Conservation (phyloP, 2,329 filamentous ascomycete species). For the Epichloe bromicola region DNA sequence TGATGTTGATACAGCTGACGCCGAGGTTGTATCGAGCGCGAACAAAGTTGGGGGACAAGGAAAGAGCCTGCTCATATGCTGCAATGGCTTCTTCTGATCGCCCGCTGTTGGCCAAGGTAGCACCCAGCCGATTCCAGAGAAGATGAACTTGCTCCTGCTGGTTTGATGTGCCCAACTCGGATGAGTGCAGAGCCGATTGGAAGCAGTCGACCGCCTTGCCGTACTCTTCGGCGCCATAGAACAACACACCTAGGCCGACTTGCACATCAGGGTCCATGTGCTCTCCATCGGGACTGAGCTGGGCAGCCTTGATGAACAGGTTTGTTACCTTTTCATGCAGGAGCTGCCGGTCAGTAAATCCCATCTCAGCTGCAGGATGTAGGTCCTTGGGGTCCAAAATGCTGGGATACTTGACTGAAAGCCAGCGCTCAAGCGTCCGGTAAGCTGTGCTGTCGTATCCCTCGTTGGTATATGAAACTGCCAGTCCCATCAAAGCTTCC, state of each 20-base stretch:
- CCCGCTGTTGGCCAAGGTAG: slow-evolving; percentile 88
- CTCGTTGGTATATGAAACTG: slow-evolving; percentile 96
- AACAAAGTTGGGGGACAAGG: slow-evolving; percentile 89
- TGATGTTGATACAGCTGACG: slow-evolving; percentile 94
- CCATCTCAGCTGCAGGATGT: slow-evolving; percentile 67
- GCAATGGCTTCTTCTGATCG: slow-evolving; percentile 92
- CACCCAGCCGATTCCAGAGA: slow-evolving; percentile 93
- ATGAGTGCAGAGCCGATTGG: slow-evolving; percentile 74
- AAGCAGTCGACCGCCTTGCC: slow-evolving; percentile 99
- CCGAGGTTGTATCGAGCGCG: slow-evolving; percentile 93
- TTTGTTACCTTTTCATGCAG: slow-evolving; percentile 85
- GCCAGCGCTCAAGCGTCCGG: slow-evolving; percentile 89
- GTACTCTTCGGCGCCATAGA: slow-evolving; percentile 96
- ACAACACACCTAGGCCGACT: slow-evolving; percentile 88
- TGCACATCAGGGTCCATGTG: slow-evolving; percentile 98
- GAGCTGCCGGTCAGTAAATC: slow-evolving; percentile 83
- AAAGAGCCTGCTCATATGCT: slow-evolving; percentile 86
- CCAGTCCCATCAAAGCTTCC: slow-evolving; percentile 83
- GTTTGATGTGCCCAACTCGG: slow-evolving; percentile 73
- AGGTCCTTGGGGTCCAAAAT: slow-evolving; percentile 62
- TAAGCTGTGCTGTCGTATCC: slow-evolving; percentile 96
- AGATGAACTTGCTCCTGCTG: slow-evolving; percentile 78
- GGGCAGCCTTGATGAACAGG: slow-evolving; percentile 83
- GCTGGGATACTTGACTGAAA: slow-evolving; percentile 84
- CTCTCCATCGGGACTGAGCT: slow-evolving; percentile 79